Evolutionary conservation across 2,329 filamentous ascomycete genomes (phyloP), one percentile per base, ranked within the genome.

Genomic region (Sporothrix mexicana): DNA sequence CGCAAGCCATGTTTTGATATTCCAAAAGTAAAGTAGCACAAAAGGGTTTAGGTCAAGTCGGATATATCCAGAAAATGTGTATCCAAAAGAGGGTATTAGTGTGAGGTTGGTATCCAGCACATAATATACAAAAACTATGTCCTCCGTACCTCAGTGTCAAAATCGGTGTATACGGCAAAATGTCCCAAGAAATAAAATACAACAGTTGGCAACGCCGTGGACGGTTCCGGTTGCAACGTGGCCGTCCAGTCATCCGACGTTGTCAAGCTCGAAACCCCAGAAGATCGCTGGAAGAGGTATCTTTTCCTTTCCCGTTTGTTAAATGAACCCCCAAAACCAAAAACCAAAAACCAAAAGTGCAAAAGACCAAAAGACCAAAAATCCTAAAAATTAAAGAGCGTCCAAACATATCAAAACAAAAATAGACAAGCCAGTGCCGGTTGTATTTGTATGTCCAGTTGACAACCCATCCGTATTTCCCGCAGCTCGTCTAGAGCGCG

Each of bases 401-500:
- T 20, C 49, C 61, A 70, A 53, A 30, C 30, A n/a, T 10, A 17
- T 10, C 43, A 70, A 23, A 25, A 69, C 20, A 62, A 53, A 41
- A 43, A 57, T 13, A 67, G 25, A 43, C 53, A 68, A 47, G 23
- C 25, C 53, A n/a, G 30, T n/a, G 15, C 15, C 23, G 6, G 36
- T 43, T 17, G 43, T 9, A 15, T 36, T 9, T 25, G 20, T 53
- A n/a, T 23, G 17, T 47, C 41, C 68, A 49, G 55, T 55, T 71
- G 59, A n/a, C 41, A 67, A 64, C 36, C 25, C 2, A 17, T 36
- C 7, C 64, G 3, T 20, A 61, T 45, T 25, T 7, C 15, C 47
- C 20, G 62, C 71, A 51, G 69, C 73, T 74, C 71, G 4, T 74
- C 73, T 51, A 71, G 73, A 73, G 73, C 73, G 61, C 73, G 30